Evolutionary conservation across 192 early-diverging fungal genomes (phyloP).

Genomic region (Thamnidium elegans): DNA sequence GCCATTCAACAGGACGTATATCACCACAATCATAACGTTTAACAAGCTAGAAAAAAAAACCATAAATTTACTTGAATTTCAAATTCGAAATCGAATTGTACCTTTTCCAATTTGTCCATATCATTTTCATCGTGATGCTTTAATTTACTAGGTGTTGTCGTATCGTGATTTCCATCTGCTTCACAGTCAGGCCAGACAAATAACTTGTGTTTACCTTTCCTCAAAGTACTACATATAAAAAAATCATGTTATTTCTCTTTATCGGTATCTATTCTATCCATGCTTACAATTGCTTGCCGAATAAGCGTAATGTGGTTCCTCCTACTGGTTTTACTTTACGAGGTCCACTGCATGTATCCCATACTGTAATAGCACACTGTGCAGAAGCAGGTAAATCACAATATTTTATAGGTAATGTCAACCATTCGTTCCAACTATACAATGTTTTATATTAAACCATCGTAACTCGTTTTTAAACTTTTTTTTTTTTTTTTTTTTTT

Average conservation of each 20-base stretch:
- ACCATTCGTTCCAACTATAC: constrained; percentile 90
- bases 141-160: constrained; percentile 56
- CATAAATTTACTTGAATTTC: neutral
- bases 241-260: neutral
- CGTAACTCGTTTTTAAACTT: neutral
- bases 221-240: constrained; percentile 59
- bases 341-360: constrained; percentile 70
- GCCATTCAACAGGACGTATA: constrained; percentile 83
- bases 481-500: neutral
- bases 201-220: constrained; percentile 82
- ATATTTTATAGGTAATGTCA: constrained; percentile 84
- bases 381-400: constrained; percentile 75
- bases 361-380: constrained; percentile 72
- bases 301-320: constrained; percentile 74
- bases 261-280: neutral
- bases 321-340: constrained; percentile 72
- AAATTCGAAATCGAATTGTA: constrained; percentile 25
- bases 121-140: constrained; percentile 39
- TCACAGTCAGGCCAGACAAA: constrained; percentile 63
- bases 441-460: neutral
- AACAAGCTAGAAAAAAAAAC: constrained; percentile 47
- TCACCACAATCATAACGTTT: constrained; percentile 88
- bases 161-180: constrained; percentile 57
- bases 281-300: constrained; percentile 72
- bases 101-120: constrained; percentile 87